A percentile compares a stretch with the other conserved stretches of the same genome.
These are phyloP conservation scores for Trametes sp. DNA, from an alignment of 1,284 basidiomycete genomes.

Conservation along the genomic window DNA sequence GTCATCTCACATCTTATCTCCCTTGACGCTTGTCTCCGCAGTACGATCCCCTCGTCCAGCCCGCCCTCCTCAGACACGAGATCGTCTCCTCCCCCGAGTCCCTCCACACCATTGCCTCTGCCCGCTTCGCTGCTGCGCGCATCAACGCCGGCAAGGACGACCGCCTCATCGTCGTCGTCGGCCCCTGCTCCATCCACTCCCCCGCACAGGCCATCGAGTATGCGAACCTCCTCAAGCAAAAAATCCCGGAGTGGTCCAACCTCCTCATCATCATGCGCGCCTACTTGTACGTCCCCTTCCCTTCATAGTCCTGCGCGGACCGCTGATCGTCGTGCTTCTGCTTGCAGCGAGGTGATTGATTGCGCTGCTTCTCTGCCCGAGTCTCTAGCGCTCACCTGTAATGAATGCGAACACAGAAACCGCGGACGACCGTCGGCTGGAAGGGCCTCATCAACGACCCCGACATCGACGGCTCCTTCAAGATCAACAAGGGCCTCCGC, in stretches of 20 bases:
- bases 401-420: constrained; percentile 68
- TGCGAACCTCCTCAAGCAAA: constrained; percentile 77
- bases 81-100: constrained; percentile 67
- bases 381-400: no score
- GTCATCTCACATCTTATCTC: constrained; percentile 13
- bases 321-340: constrained; percentile 22
- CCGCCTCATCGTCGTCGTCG: constrained; percentile 89
- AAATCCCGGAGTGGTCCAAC: constrained; percentile 76
- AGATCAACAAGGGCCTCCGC: constrained; percentile 96
- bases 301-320: constrained; percentile 18
- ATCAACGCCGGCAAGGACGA: constrained; percentile 87
- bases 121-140: constrained; percentile 80
- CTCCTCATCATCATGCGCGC: constrained; percentile 95
- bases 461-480: constrained; percentile 92
- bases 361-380: neutral
- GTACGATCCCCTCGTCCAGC: constrained; percentile 95
- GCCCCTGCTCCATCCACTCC: constrained; percentile 97
- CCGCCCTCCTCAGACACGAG: constrained; percentile 88
- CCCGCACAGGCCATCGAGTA: constrained; percentile 92
- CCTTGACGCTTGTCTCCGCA: constrained; percentile 40
- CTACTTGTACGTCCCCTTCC: constrained; percentile 79
- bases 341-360: constrained; percentile 55
- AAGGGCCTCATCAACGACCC: constrained; percentile 93
- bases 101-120: constrained; percentile 75
- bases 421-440: constrained; percentile 89